Conservation (phyloP, 1,139 yeast species). For the Zygoascus meyerae region DNA sequence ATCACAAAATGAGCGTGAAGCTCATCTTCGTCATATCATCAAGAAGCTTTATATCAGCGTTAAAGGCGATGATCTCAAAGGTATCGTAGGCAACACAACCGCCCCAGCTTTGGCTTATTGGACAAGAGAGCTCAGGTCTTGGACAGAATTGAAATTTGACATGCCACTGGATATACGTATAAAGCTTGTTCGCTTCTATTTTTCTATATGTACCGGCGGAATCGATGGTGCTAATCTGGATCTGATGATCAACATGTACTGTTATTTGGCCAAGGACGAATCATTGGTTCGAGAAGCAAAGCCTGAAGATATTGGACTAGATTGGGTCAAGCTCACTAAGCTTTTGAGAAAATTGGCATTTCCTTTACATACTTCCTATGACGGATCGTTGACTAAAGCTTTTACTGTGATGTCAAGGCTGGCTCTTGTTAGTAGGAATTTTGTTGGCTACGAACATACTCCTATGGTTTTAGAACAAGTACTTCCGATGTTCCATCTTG, state of each 20-base stretch:
- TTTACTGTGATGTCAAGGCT: slow-evolving; percentile 41
- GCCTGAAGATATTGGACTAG: slow-evolving; percentile 23
- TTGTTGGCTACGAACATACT: slow-evolving; percentile 35
- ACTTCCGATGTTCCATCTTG: slow-evolving; percentile 48
- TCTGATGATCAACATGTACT: slow-evolving; percentile 61
- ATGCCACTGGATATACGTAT: slow-evolving; percentile 65
- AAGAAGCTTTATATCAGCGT: slow-evolving; percentile 76
- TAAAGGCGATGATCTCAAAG: slow-evolving; percentile 69
- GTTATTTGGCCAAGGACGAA: slow-evolving; percentile 39
- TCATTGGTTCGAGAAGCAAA: slow-evolving; percentile 18
- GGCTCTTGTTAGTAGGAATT: slow-evolving; percentile 45
- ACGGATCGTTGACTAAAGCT: slow-evolving; percentile 33
- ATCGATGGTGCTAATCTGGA: slow-evolving; percentile 65
- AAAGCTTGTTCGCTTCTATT: slow-evolving; percentile 63
- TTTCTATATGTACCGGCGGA: slow-evolving; percentile 63
- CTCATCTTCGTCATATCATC: slow-evolving; percentile 71
- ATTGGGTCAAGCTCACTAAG: slow-evolving; percentile 25
- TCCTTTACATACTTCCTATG: slow-evolving; percentile 21
- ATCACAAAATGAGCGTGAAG: slow-evolving; percentile 60
- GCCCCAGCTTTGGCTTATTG: slow-evolving; percentile 74
- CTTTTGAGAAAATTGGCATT: slow-evolving; percentile 24
- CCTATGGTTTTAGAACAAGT: slow-evolving; percentile 41
- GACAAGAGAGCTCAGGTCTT: slow-evolving; percentile 80
- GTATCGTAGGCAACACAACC: slow-evolving; percentile 63
- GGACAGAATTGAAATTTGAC: slow-evolving; percentile 76